Evolutionary conservation across 1,284 basidiomycete species (phyloP), one percentile per base, ranked within the genome.

Genomic region (Coniferiporia weirii): DNA sequence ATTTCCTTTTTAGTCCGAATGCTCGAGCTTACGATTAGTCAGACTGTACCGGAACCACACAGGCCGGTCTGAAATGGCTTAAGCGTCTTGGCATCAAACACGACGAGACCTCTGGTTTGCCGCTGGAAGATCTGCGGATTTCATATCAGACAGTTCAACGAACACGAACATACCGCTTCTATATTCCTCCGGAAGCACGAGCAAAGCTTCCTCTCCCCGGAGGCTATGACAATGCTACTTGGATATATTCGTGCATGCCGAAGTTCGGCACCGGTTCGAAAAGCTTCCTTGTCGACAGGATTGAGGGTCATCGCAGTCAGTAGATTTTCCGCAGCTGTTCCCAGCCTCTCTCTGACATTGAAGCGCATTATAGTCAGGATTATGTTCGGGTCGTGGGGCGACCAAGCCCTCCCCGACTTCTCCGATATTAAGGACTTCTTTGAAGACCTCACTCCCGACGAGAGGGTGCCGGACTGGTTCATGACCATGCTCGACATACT

Each of bases 51-150:
- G 63, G 63, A 7, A 36, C 53, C 22, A 56, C 48, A 12, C 63
- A 64, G 34, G 63, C 57, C 10, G 63, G 63, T 17, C 34, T 59
- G n/a, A 64, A 62, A 44, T 62, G 60, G 61, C 55, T 62, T 13
- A 61, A 55, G 27, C 56, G 52, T 19, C 12, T 58, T 12, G 19
- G 35, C 20, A 27, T 51, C 7, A 17, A 53, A 35, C 9, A 22
- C 10, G 60, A 57, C 51, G 44, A 43, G 27, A 12, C 55, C 7
- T 13, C n/a, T 6, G 44, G 45, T 19, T 17, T 61, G 17, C 27
- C 58, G 10, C 47, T 61, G n/a, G 38, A 47, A 13, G 49, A 52
- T 52, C 43, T 58, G 40, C 5, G 57, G 19, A n/a, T 52, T 4
- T 56, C 54, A 10, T 61, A 61, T 32, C 34, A 49, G 32, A 57